Conservation (phyloP, 768 basidiomycete species). For the Leccinum incarnatum region DNA sequence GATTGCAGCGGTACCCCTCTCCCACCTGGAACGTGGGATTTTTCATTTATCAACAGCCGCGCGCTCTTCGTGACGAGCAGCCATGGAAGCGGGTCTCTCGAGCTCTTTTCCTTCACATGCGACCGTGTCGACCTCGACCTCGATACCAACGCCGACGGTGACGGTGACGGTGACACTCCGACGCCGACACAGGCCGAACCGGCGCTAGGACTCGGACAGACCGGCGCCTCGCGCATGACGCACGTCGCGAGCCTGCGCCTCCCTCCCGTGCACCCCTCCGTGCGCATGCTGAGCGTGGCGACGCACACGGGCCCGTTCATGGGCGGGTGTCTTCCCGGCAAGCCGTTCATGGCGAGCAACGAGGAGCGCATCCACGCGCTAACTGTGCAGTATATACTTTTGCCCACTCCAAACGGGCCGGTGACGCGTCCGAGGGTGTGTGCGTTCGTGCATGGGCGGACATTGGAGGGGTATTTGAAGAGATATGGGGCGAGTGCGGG, state of each 20-base stretch:
- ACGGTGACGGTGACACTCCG: neutral
- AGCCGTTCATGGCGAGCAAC: constrained; percentile 28
- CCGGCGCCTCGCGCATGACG: constrained; percentile 1
- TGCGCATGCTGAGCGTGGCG: constrained; percentile 15
- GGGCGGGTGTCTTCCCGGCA: constrained; percentile 20
- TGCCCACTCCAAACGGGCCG: neutral
- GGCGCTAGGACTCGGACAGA: neutral
- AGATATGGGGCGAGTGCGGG: neutral
- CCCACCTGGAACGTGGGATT: constrained; percentile 37
- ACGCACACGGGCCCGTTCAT: constrained; percentile 37
- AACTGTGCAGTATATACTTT: constrained; percentile 22
- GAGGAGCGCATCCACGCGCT: constrained; percentile 22
- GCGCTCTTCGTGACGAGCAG: constrained; percentile 43
- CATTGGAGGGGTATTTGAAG: constrained; percentile 22
- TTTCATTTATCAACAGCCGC: constrained; percentile 45
- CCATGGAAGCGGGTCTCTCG: constrained; percentile 35
- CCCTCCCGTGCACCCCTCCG: constrained; percentile 9
- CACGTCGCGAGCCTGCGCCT: constrained; percentile 21
- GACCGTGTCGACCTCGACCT: neutral
- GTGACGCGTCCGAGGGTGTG: constrained; percentile 17
- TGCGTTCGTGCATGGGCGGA: constrained; percentile 35
- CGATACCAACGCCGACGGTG: neutral
- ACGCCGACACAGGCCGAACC: neutral
- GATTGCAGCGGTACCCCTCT: constrained; percentile 23
- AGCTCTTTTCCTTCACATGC: constrained; percentile 41